phyloP scores from a whole-genome alignment of 345 rosid species.

The Brassica cretica region DNA sequence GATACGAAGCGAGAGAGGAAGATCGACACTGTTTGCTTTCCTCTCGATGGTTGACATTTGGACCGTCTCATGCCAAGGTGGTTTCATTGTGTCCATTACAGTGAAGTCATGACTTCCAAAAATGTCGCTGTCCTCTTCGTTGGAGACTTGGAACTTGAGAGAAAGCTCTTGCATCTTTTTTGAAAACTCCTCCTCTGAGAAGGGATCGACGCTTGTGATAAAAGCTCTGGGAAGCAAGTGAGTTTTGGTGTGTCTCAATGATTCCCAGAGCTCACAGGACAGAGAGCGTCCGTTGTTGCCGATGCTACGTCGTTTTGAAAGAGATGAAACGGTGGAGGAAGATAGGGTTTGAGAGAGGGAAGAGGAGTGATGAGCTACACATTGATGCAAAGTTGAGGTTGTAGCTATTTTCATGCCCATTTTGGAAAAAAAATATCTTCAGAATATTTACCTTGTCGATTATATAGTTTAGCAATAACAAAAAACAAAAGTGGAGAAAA shows the following conservation, averaged over 20 bases:
- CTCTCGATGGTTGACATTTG: conserved; percentile 67
- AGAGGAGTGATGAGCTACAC: conserved; percentile 52
- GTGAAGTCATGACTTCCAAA: background rate
- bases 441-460: no score
- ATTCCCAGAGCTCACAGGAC: conserved; percentile 46
- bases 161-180: conserved; percentile 56
- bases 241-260: conserved; percentile 37
- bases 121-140: conserved; percentile 7
- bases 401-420: conserved; percentile 74
- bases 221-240: conserved; percentile 49
- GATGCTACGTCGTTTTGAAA: conserved; percentile 49
- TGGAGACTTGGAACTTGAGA: conserved; percentile 43
- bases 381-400: conserved; percentile 50
- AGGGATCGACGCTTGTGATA: conserved; percentile 54
- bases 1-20: conserved; percentile 81
- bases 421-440: background rate
- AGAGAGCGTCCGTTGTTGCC: conserved; percentile 35
- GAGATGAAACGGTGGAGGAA: conserved; percentile 57
- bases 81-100: conserved; percentile 34
- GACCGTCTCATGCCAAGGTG: conserved; percentile 45
- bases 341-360: conserved; percentile 51
- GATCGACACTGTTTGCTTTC: conserved; percentile 81
- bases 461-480: no score
- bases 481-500: no score
- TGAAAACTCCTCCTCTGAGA: conserved; percentile 73